Base-by-base conservation (phyloP, 768 basidiomycete genomes). In the Mycena capillaripes region DNA sequence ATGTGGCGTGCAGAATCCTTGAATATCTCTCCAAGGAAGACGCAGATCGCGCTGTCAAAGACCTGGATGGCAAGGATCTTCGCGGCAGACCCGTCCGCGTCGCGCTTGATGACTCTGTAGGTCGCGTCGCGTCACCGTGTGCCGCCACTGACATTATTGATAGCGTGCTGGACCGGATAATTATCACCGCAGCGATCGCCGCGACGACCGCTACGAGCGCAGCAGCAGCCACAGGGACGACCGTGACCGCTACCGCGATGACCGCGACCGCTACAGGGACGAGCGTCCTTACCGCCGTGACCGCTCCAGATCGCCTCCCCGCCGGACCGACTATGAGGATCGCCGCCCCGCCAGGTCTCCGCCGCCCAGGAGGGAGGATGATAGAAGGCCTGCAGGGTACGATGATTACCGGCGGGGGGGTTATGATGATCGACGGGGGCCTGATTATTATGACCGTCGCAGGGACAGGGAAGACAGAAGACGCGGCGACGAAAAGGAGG, bases 21-120 rank as follows among this genome's bases (percentile, higher is more conserved):
- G 97, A 98, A 81, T 99, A 96, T 82, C 85, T 94, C 11, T 92
- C 90, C 59, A 88, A 94, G 66, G 94, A 95, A 8, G 97, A 99
- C 76, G 96, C 96, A 53, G 97, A 98, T 46, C 92, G 94, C 73
- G 97, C 97, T n/a, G 90, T 97, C 76, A 93, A 91, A 79, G 92
- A 93, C 38, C 86, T 98, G 42, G 93, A 95, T 76, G 92, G 93
- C 72, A 94, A 90, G 75, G 97, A 98, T 75, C 91, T 98, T 53
- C 94, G 96, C 75, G 96, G 96, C 69, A 86, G 92, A 62, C 87
- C 89, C 58, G 94, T 96, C 64, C 91, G 92, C 67, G 93, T 97
- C 32, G 86, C 88, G 34, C 78, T 89, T 38, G 90, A 92, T 57
- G 90, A 92, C 42, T 86, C 86, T 72, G 92, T 93, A 77, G 50